Evolutionary conservation across 208 protist genomes (phyloP).

Genomic region (Acanthamoeba culbertsoni): DNA sequence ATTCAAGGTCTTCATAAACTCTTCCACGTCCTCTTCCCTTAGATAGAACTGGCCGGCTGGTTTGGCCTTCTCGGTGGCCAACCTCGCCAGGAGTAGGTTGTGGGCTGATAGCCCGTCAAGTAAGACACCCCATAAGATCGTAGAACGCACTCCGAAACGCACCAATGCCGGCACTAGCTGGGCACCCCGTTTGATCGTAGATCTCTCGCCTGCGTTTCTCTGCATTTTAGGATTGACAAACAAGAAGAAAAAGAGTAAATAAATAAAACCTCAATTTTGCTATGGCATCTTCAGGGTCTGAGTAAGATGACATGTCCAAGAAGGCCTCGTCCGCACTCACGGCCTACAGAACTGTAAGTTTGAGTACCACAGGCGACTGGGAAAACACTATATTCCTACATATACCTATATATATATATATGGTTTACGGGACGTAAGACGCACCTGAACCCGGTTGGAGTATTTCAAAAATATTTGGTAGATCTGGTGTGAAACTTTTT

Average conservation of each 20-base stretch:
- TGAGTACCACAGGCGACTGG: background rate
- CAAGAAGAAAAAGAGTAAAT: background rate
- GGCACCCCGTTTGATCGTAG: constrained; percentile 27
- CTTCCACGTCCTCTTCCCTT: background rate
- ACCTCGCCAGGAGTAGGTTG: constrained; percentile 3
- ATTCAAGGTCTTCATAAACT: background rate
- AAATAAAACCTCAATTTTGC: background rate
- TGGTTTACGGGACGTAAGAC: background rate
- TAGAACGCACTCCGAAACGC: background rate
- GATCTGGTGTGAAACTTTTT: constrained; percentile 51
- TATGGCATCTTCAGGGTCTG: background rate
- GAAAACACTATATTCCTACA: too few relatives aligned
- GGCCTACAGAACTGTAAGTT: background rate
- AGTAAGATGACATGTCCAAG: background rate
- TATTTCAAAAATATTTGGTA: constrained; percentile 56
- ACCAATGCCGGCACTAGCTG: constrained; percentile 37
- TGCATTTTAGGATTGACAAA: background rate
- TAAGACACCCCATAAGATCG: background rate
- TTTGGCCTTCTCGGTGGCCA: constrained; percentile 43
- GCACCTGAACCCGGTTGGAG: background rate
- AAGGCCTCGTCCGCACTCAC: constrained; percentile 54
- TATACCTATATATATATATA: too few relatives aligned
- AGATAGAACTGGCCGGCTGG: constrained; percentile 30
- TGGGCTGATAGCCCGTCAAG: background rate
- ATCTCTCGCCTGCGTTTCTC: background rate